Evolutionary conservation across 768 basidiomycete genomes (phyloP), one percentile per base, ranked within the genome.

Genomic region (Lentinula boryana): DNA sequence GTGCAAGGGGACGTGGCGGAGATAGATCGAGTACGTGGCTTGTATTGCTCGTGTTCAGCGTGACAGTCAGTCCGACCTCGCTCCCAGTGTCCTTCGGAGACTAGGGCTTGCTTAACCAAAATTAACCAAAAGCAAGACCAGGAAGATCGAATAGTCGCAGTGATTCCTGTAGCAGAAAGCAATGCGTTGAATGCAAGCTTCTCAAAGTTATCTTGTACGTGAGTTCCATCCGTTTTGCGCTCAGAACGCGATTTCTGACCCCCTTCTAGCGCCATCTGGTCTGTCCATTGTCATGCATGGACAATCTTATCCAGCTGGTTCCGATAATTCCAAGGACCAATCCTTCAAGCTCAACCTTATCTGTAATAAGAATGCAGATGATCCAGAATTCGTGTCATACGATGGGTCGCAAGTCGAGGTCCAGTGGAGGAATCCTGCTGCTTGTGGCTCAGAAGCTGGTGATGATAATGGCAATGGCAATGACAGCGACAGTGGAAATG

Each of bases 51-150:
- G 21, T 40, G 58, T 9, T 55, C 38, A n/a, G 33, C 6, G 5
- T 21, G 6, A 9, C 23, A 32, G 4, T 33, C 8, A 16, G 13
- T 43, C 15, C 27, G 12, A 52, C 44, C 56, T 38, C 49, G 62
- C 43, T 56, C 32, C 35, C 65, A 94, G 91, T 94, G 91, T 74
- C 71, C 80, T 18, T 58, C 69, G 21, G 88, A 84, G 23, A 89
- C 90, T 52, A 78, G 86, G 66, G 89, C 85, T 53, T 95, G 93
- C 72, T 75, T 93, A 33, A 87, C 83, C 4, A 83, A 81, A 65
- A 80, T 77, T 36, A 92, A 93, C 66, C 65, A 75, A 65, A 91
- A 89, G 71, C 64, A 69, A 1, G 78, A 75, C 21, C 70, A 76
- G 43, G 58, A 75, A 2, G 87, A 90, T 64, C 81, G 90, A 55